These are phyloP conservation scores for Blastomyces percursus DNA, from an alignment of 2,329 filamentous ascomycete genomes.

Conservation along the genomic window DNA sequence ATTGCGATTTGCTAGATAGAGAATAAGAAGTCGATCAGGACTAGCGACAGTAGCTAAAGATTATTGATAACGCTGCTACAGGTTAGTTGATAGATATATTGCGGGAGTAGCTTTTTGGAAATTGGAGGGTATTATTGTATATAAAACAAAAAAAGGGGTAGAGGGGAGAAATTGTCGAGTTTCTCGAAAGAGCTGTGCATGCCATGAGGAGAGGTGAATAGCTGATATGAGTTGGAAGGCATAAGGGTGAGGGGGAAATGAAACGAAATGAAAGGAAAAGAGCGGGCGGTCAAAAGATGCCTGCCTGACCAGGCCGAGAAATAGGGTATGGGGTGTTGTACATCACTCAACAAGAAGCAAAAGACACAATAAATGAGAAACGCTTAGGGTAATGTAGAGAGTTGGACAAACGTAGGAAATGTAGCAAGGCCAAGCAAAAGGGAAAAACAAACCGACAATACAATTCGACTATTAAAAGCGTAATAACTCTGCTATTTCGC, in stretches of 20 bases:
- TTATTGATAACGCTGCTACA: background rate
- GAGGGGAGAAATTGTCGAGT: background rate
- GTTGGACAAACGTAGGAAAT: background rate
- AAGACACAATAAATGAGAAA: background rate
- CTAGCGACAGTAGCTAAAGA: background rate
- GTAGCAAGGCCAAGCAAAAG: background rate
- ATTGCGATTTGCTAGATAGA: background rate
- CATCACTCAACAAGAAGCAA: background rate
- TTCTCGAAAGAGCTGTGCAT: background rate
- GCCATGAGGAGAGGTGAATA: background rate
- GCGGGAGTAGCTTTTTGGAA: background rate
- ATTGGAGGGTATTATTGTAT: background rate
- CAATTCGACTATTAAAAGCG: slow-evolving; percentile 6
- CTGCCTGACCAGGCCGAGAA: background rate
- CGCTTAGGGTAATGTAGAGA: background rate
- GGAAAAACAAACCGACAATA: slow-evolving; percentile 2
- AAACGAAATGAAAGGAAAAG: background rate
- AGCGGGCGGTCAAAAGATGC: background rate
- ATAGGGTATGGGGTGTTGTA: background rate
- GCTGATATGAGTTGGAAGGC: background rate
- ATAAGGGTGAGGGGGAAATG: background rate
- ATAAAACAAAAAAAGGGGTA: background rate
- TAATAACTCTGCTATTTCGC: slow-evolving; percentile 3
- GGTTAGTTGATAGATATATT: background rate
- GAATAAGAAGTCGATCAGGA: too few species aligned